These are phyloP conservation scores for Elaeagnus macrophylla DNA, from an alignment of 306 rosid species.

Conservation along the genomic window DNA sequence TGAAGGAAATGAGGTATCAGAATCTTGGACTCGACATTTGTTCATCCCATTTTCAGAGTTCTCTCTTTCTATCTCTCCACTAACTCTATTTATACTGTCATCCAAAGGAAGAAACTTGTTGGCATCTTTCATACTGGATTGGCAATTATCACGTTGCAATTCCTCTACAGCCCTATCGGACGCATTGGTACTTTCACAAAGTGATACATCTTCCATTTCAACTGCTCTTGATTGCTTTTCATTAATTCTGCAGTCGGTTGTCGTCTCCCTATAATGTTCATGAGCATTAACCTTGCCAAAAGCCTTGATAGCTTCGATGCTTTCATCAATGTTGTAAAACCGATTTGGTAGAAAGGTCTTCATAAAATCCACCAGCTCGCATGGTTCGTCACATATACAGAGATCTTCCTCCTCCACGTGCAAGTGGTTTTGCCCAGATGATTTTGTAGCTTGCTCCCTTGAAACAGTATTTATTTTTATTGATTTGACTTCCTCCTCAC, in stretches of 20 bases:
- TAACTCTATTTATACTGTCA: constrained; percentile 21
- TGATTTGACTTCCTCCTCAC: constrained; percentile 9
- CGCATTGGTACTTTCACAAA: constrained; percentile 16
- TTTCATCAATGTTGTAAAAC: constrained; percentile 23
- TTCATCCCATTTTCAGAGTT: constrained; percentile 16
- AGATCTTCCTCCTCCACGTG: constrained; percentile 16
- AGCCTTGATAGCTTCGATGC: constrained; percentile 20
- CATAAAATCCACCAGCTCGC: constrained; percentile 14
- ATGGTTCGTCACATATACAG: constrained; percentile 17
- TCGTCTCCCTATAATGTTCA: constrained; percentile 24
- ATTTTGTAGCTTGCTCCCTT: constrained; percentile 3
- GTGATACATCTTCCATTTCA: constrained; percentile 20
- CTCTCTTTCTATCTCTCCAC: constrained; percentile 24
- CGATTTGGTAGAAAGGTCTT: constrained; percentile 24
- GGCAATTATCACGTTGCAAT: constrained; percentile 14
- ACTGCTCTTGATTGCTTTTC: constrained; percentile 28
- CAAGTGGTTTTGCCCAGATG: constrained; percentile 19
- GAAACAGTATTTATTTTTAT: too few relatives aligned
- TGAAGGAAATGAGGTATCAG: constrained; percentile 15
- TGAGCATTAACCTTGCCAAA: constrained; percentile 26
- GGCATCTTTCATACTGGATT: constrained; percentile 24
- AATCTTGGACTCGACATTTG: constrained; percentile 23
- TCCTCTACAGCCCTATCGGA: constrained; percentile 20
- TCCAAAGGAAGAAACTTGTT: constrained; percentile 22
- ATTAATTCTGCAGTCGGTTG: constrained; percentile 13